phyloP scores from a whole-genome alignment of 257 asterid species.

The Schizonepeta tenuifolia region DNA sequence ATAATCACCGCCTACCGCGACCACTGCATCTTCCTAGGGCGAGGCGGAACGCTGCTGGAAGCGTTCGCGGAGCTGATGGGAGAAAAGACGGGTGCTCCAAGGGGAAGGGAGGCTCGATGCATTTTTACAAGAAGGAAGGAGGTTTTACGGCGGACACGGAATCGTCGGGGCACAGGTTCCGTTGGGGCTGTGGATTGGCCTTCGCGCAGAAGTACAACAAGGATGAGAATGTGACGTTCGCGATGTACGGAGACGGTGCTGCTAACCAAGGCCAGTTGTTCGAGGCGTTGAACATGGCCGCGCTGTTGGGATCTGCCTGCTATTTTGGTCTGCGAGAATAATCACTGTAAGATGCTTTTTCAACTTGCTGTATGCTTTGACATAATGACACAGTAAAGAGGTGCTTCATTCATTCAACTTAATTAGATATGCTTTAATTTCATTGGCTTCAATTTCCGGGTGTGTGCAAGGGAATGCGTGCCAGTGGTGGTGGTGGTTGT shows the following conservation, averaged over 20 bases:
- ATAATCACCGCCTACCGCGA: conserved; percentile 83
- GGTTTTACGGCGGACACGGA: conserved; percentile 97
- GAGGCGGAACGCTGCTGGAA: conserved; percentile 77
- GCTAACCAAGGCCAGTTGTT: conserved; percentile 98
- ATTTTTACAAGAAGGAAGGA: conserved; percentile 78
- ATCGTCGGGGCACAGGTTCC: conserved; percentile 98
- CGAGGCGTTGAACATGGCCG: conserved; percentile 98
- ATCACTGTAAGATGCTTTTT: conserved; percentile 72
- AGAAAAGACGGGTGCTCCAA: conserved; percentile 82
- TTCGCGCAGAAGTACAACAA: conserved; percentile 93
- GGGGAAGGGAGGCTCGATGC: conserved; percentile 99
- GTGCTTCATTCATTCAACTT: conserved; percentile 20
- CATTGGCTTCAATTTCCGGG: neutral
- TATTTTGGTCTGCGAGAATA: conserved; percentile 94
- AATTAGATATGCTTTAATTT: conserved; percentile 18
- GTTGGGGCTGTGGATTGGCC: conserved; percentile 84
- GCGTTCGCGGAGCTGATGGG: conserved; percentile 86
- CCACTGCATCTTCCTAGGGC: conserved; percentile 71
- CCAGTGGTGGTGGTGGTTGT: too few relatives aligned
- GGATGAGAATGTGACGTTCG: conserved; percentile 80
- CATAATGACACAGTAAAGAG: neutral
- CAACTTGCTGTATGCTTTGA: conserved; percentile 2
- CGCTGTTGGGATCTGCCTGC: conserved; percentile 98
- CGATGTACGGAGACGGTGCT: conserved; percentile 96
- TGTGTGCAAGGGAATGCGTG: conserved; percentile 4